Base-by-base conservation (phyloP, 306 rosid genomes). In the Clitoria ternatea region DNA sequence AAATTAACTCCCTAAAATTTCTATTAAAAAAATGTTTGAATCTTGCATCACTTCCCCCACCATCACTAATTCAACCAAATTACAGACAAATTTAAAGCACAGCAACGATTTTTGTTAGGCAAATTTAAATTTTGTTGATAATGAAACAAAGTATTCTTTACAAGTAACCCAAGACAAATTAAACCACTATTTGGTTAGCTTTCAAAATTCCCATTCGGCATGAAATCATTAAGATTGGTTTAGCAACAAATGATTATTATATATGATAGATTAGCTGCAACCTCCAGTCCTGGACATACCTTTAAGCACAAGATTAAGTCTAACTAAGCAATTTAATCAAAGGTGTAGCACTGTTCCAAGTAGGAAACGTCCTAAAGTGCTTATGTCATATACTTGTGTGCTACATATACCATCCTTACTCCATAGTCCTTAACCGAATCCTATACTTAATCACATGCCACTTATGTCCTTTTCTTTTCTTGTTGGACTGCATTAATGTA, bases 391-490 rank as follows among this genome's bases (percentile, higher is more conserved):
- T 56, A 76, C 75, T 76, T 81, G 88, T 54, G 33, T 56, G 75
- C 69, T 75, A 75, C 83, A 75, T 49, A 83, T 75, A 65, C 84
- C 71, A 79, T 76, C 39, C 79, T 73, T 66, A 73, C 66, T 59
- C 78, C 47, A 44, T 47, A 33, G 57, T 56, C 13, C 75, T 81
- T 69, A 73, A 74, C 76, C 52, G 82, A 84, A 76, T 76, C 62
- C 35, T 69, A 40, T 67, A 83, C 86, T 83, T 78, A 76, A 74
- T 77, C 81, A 73, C 80, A 61, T 68, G 73, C 76, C 67, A 79
- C 85, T 70, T 36, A 37, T 74, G 62, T 66, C 83, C 81, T 63
- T 84, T 77, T 75, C 82, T 79, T 85, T 83, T 63, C 81, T 72
- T 77, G 73, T 74, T 81, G 73, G 82, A 72, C 22, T 61, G 11